Evolutionary conservation across 495 filamentous ascomycete genomes (phyloP).

Genomic region (Evernia prunastri): DNA sequence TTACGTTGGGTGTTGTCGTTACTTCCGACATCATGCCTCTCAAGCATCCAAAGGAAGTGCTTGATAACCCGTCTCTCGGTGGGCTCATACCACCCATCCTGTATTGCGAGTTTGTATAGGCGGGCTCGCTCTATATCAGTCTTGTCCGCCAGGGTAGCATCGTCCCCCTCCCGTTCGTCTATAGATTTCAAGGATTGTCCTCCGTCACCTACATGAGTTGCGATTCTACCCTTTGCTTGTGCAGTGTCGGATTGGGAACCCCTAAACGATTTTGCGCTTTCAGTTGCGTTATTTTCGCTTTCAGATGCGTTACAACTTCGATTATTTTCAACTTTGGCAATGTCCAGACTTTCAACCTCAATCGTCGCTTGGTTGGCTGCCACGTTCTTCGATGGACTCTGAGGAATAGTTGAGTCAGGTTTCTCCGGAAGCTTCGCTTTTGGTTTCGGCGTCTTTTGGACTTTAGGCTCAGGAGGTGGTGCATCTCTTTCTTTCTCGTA

Average conservation of each 20-base stretch:
- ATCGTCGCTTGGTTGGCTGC: background rate
- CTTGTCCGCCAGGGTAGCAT: slow-evolving; percentile 23
- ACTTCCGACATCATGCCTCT: background rate
- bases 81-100: slow-evolving; percentile 26
- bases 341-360: background rate
- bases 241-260: background rate
- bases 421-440: background rate
- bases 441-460: slow-evolving; percentile 4
- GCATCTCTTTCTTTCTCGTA: slow-evolving; percentile 45
- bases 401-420: background rate
- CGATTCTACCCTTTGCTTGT: background rate
- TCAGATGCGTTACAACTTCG: background rate
- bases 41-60: slow-evolving; percentile 16
- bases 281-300: background rate
- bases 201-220: background rate
- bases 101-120: slow-evolving; percentile 26
- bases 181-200: background rate
- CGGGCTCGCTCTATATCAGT: slow-evolving; percentile 23
- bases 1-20: background rate
- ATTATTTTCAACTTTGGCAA: background rate
- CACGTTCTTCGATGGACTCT: background rate
- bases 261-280: background rate
- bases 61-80: slow-evolving; percentile 19
- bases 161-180: slow-evolving; percentile 15
- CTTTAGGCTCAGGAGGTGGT: background rate